A percentile compares a stretch with the other conserved stretches of the same genome.
These are phyloP conservation scores for Kondoa malvinella DNA, from an alignment of 768 basidiomycete genomes.

Conservation along the genomic window DNA sequence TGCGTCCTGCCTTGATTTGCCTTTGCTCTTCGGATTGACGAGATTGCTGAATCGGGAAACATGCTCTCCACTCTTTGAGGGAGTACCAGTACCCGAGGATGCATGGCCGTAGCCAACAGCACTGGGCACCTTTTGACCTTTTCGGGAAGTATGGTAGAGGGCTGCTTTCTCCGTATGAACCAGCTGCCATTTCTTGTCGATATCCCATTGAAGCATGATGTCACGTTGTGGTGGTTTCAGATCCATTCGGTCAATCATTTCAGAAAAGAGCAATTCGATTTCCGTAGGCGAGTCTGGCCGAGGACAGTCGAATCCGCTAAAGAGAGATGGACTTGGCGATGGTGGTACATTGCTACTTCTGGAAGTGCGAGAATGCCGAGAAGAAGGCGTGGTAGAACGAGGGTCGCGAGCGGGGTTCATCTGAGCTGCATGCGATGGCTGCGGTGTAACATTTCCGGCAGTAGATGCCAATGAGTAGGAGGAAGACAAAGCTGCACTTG, in stretches of 20 bases:
- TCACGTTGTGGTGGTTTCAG: constrained; percentile 27
- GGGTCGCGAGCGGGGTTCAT: not conserved
- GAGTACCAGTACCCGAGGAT: constrained; percentile 10
- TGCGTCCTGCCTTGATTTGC: constrained; percentile 40
- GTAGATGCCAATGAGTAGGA: not conserved
- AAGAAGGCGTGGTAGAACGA: not conserved
- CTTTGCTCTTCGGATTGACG: not conserved
- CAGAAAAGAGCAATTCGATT: not conserved
- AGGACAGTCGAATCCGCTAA: not conserved
- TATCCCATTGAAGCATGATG: constrained; percentile 43
- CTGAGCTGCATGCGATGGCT: not conserved
- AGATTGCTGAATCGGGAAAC: not conserved
- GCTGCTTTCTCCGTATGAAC: constrained; percentile 67
- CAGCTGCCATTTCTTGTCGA: constrained; percentile 83
- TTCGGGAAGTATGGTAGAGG: constrained; percentile 52
- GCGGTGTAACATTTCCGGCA: not conserved
- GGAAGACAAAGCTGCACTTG: not conserved
- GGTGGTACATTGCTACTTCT: not conserved
- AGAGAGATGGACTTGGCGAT: not conserved
- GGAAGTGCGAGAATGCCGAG: too few relatives aligned
- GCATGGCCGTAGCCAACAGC: too few relatives aligned
- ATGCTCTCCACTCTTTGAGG: not conserved
- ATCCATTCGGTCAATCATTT: not conserved
- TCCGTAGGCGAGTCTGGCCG: not conserved
- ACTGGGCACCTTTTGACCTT: constrained; percentile 45